Conservation (phyloP, 2,329 filamentous ascomycete genomes). For the Allantophomopsis lycopodina region DNA sequence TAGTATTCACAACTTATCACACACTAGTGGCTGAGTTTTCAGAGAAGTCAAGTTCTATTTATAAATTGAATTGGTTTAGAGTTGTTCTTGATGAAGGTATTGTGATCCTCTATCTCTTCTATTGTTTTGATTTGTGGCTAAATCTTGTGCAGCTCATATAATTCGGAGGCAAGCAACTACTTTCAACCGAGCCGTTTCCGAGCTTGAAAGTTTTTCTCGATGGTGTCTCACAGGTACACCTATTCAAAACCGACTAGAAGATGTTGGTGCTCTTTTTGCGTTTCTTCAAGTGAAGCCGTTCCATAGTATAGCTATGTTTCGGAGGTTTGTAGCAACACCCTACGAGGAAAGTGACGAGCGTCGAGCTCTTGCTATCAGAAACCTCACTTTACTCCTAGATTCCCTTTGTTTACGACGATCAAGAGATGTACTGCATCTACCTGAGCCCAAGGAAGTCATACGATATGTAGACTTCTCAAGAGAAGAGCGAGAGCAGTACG, state of each 20-base stretch:
- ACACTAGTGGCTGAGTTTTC: too few species aligned
- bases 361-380: slow-evolving; percentile 5
- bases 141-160: slow-evolving; percentile 25
- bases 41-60: too few species aligned
- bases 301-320: slow-evolving; percentile 4
- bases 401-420: slow-evolving; percentile 27
- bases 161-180: slow-evolving; percentile 32
- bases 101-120: too few species aligned
- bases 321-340: slow-evolving; percentile 8
- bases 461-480: too few species aligned
- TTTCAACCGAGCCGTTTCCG: slow-evolving; percentile 26
- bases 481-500: too few species aligned
- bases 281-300: slow-evolving; percentile 6
- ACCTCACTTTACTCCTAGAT: slow-evolving; percentile 20
- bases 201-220: slow-evolving; percentile 27
- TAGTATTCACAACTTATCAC: too few species aligned
- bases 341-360: slow-evolving; percentile 14
- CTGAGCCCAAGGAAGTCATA: too few species aligned
- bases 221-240: slow-evolving; percentile 13
- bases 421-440: slow-evolving; percentile 23
- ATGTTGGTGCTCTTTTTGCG: slow-evolving; percentile 16
- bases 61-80: too few species aligned
- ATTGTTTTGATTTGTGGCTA: too few species aligned
- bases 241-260: slow-evolving; percentile 18
- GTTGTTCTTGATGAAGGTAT: too few species aligned